Conservation (phyloP, 2,329 filamentous ascomycete species). For the Xylariaceae sp. region DNA sequence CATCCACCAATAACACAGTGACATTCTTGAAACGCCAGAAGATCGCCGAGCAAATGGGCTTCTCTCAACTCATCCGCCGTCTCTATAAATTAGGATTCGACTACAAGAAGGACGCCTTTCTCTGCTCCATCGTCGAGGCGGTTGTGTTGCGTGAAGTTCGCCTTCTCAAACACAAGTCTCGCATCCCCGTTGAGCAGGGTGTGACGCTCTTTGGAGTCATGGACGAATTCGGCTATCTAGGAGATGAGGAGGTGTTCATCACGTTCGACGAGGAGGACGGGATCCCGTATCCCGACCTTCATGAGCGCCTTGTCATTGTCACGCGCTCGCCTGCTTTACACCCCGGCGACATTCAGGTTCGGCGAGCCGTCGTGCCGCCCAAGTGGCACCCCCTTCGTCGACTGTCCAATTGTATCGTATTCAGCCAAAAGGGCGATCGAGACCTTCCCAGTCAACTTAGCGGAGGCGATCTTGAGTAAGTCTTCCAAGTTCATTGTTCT, state of each 20-base stretch:
- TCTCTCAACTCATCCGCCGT: conserved; percentile 58
- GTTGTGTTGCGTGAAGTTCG: conserved; percentile 65
- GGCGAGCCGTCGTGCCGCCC: conserved; percentile 56
- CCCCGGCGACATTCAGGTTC: conserved; percentile 72
- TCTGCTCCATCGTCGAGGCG: conserved; percentile 66
- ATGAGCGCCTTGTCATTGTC: conserved; percentile 50
- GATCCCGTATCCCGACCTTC: conserved; percentile 31
- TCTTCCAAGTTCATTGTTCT: background rate
- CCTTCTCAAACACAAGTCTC: conserved; percentile 70
- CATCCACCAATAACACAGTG: conserved; percentile 55
- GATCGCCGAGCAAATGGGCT: conserved; percentile 54
- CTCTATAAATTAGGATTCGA: conserved; percentile 55
- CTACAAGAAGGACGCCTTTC: conserved; percentile 63
- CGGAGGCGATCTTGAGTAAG: conserved; percentile 62
- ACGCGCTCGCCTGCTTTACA: conserved; percentile 78
- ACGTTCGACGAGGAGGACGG: conserved; percentile 42
- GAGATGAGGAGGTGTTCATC: conserved; percentile 64
- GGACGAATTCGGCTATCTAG: conserved; percentile 68
- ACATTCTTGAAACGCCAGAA: conserved; percentile 58
- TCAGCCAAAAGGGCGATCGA: conserved; percentile 63
- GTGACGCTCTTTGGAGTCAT: conserved; percentile 78
- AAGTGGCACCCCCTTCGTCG: conserved; percentile 52
- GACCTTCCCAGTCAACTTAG: conserved; percentile 75
- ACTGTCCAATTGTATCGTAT: conserved; percentile 70
- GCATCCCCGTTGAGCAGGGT: conserved; percentile 65